Evolutionary conservation across 2,329 filamentous ascomycete genomes (phyloP), one percentile per base, ranked within the genome.

Genomic region (Allantophomopsis cytisporea): DNA sequence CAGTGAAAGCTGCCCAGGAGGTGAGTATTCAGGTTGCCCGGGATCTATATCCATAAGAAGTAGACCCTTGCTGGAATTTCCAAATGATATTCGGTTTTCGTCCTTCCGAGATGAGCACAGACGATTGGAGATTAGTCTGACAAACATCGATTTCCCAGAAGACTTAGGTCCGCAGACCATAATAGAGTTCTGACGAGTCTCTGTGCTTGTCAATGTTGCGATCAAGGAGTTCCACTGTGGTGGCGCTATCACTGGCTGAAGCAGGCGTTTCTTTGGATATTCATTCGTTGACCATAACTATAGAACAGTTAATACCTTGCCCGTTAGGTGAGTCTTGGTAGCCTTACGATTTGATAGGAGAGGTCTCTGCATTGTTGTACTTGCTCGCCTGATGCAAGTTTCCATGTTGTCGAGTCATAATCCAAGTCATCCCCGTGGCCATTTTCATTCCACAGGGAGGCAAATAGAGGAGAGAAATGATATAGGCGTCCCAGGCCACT

Each of bases 131-230:
- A 88, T 61, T 4, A 85, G 56, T 36, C 71, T 73, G 11, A 73
- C 71, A 53, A 87, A 83, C 0, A 80, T 86, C 1, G 83, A 87
- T 52, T 88, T 88, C 2, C 83, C 83, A 2, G 81, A 75, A 1
- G 73, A 76, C 46, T 85, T 83, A 0, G 79, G 73, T 0, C 83
- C 83, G 37, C 78, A 78, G 2, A 85, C 61, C 44, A 87, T 62
- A 6, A 74, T 62, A 35, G 57, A 54, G 6, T 50, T 55, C 12
- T 51, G 54, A 31, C 55, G 59, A 37, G 56, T 62, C 10, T 48
- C 49, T 30, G 50, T 59, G 31, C 35, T 30, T 18, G 48, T 44
- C 7, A 50, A 35, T 41, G 41, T 48, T 30, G 52, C 46, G 10
- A 58, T 35, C 1, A 40, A 35, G 15, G 68, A 69, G 48, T 80